Conservation (phyloP, 371 early-diverging fungal species). For the Lichtheimia corymbifera region DNA sequence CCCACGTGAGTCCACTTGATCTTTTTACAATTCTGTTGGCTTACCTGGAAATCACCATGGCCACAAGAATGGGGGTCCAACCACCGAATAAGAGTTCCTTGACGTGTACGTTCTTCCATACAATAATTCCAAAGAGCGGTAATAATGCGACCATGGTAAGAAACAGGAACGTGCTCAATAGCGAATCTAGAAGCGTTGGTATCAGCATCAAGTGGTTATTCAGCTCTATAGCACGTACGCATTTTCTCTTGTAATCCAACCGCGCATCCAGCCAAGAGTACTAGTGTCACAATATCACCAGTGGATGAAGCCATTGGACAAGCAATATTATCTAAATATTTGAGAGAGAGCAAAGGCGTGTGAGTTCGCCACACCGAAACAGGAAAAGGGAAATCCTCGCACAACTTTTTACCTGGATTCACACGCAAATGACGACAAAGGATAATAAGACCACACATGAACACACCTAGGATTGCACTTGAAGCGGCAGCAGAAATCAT, state of each 20-base stretch:
- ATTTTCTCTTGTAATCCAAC: slow-evolving; percentile 43
- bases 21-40: neutral
- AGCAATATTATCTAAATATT: slow-evolving; percentile 57
- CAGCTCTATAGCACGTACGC: slow-evolving; percentile 30
- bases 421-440: slow-evolving; percentile 63
- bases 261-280: slow-evolving; percentile 57
- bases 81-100: slow-evolving; percentile 66
- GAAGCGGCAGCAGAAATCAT: slow-evolving; percentile 75
- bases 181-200: slow-evolving; percentile 29
- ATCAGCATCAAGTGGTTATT: neutral
- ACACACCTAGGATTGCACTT: slow-evolving; percentile 68
- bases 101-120: slow-evolving; percentile 63
- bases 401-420: slow-evolving; percentile 70
- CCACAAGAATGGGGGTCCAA: slow-evolving; percentile 75
- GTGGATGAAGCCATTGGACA: slow-evolving; percentile 64
- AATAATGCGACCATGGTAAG: slow-evolving; percentile 46
- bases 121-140: slow-evolving; percentile 57
- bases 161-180: slow-evolving; percentile 51
- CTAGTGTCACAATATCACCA: slow-evolving; percentile 68
- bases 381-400: neutral
- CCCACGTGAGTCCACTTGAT: neutral
- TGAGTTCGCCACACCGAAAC: neutral
- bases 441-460: slow-evolving; percentile 71
- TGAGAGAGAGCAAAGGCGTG: neutral
- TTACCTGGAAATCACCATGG: slow-evolving; percentile 78